Evolutionary conservation across 768 basidiomycete genomes (phyloP).

Genomic region (Astraeus odoratus): DNA sequence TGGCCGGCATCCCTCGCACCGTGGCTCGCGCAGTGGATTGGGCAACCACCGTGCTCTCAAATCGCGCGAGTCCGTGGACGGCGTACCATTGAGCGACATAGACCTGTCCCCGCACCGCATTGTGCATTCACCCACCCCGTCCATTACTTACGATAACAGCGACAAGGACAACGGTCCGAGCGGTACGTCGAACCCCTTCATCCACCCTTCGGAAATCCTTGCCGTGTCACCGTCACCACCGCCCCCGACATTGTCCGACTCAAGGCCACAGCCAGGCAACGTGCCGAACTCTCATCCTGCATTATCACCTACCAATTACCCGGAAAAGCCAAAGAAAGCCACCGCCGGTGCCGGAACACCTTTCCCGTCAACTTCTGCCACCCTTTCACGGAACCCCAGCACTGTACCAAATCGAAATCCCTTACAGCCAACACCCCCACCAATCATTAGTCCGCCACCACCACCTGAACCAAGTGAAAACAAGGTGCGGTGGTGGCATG

Average conservation of each 20-base stretch:
- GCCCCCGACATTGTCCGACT: conserved; percentile 33
- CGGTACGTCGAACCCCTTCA: conserved; percentile 39
- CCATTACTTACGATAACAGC: conserved; percentile 16
- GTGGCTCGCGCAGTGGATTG: conserved; percentile 26
- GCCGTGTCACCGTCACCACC: conserved; percentile 8
- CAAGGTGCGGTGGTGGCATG: conserved; percentile 70
- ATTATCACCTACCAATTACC: background rate
- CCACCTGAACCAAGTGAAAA: conserved; percentile 20
- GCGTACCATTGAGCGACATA: conserved; percentile 49
- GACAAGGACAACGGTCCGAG: conserved; percentile 33
- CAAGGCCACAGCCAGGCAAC: conserved; percentile 17
- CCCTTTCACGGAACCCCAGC: conserved; percentile 42
- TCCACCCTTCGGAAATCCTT: conserved; percentile 22
- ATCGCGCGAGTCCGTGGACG: conserved; percentile 47
- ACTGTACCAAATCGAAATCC: conserved; percentile 30
- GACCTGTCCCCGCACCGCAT: conserved; percentile 29
- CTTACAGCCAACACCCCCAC: conserved; percentile 30
- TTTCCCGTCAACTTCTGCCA: conserved; percentile 21
- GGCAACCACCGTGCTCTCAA: conserved; percentile 40
- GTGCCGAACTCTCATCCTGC: conserved; percentile 7
- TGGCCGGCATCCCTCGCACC: conserved; percentile 30
- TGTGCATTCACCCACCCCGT: conserved; percentile 22
- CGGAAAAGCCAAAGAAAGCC: too few relatives aligned
- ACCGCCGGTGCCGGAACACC: conserved; percentile 13
- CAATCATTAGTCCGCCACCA: conserved; percentile 23